These are phyloP conservation scores for Tetrahymena elliotti DNA, from an alignment of 73 alveolate genomes.

Conservation along the genomic window DNA sequence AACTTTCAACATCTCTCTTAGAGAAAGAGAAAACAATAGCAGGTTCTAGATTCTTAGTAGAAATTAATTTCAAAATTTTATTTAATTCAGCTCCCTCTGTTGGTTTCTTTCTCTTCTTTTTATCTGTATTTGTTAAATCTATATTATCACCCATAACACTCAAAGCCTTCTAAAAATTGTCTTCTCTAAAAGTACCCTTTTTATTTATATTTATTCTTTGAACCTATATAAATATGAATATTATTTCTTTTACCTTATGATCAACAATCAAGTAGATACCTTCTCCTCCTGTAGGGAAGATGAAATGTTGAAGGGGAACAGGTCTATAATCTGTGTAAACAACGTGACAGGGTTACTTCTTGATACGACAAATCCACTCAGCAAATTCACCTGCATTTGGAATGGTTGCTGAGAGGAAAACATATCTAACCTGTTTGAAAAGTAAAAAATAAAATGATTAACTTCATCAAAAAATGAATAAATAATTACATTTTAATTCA, in stretches of 20 bases:
- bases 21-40: slow-evolving; percentile 95
- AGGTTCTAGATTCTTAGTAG: slow-evolving; percentile 74
- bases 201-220: not conserved
- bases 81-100: slow-evolving; percentile 73
- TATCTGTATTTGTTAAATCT: slow-evolving; percentile 56
- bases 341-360: slow-evolving; percentile 97
- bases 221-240: not conserved
- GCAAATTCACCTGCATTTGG: slow-evolving; percentile 99
- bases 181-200: slow-evolving; percentile 92
- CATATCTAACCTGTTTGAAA: slow-evolving; percentile 84
- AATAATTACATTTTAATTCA: slow-evolving; percentile 35
- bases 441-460: not conserved
- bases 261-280: slow-evolving; percentile 95
- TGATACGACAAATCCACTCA: slow-evolving; percentile 95
- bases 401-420: slow-evolving; percentile 98
- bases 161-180: slow-evolving; percentile 93
- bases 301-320: slow-evolving; percentile 95
- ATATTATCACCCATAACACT: slow-evolving; percentile 69
- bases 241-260: not conserved
- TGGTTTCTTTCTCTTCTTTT: slow-evolving; percentile 52
- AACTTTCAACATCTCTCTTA: slow-evolving; percentile 97
- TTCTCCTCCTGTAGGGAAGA: slow-evolving; percentile 94
- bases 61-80: slow-evolving; percentile 63
- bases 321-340: slow-evolving; percentile 99
- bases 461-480: not conserved